Conservation (phyloP, 306 rosid species). For the Aeschynomene evenia region DNA sequence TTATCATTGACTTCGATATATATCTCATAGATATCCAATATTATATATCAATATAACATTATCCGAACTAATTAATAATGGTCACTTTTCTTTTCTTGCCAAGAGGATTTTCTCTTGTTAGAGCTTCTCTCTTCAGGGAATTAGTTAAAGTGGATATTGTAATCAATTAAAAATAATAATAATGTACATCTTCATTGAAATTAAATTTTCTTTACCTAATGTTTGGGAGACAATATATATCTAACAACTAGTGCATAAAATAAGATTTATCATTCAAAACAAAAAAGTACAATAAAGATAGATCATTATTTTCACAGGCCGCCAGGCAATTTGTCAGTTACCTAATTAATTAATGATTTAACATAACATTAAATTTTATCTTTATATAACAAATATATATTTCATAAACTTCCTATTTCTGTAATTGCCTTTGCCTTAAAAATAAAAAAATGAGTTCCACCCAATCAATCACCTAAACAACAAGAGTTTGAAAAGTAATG, state of each 20-base stretch:
- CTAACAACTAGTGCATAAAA: conserved; percentile 3
- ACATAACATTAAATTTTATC: neutral
- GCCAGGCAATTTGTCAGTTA: conserved; percentile 31
- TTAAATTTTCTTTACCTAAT: conserved; percentile 35
- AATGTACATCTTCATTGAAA: conserved; percentile 22
- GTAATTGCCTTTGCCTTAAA: neutral
- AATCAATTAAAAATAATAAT: too few species aligned
- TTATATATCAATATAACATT: too few species aligned
- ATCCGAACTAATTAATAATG: too few species aligned
- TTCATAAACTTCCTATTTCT: conserved; percentile 3
- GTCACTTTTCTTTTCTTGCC: too few species aligned
- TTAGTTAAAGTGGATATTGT: too few species aligned
- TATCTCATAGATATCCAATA: too few species aligned
- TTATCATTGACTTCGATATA: too few species aligned
- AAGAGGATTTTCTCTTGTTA: too few species aligned
- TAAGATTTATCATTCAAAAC: too few species aligned
- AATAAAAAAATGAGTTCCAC: conserved; percentile 12
- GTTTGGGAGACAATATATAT: conserved; percentile 45
- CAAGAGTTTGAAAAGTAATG: conserved; percentile 23
- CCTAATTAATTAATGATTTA: conserved; percentile 28
- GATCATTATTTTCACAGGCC: neutral
- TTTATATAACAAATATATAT: conserved; percentile 3
- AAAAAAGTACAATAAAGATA: too few species aligned
- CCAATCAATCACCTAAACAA: neutral
- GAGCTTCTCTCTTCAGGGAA: too few species aligned